These are phyloP conservation scores for Phytopythium aichiense DNA, from an alignment of 352 stramenopile species.

Conservation along the genomic window DNA sequence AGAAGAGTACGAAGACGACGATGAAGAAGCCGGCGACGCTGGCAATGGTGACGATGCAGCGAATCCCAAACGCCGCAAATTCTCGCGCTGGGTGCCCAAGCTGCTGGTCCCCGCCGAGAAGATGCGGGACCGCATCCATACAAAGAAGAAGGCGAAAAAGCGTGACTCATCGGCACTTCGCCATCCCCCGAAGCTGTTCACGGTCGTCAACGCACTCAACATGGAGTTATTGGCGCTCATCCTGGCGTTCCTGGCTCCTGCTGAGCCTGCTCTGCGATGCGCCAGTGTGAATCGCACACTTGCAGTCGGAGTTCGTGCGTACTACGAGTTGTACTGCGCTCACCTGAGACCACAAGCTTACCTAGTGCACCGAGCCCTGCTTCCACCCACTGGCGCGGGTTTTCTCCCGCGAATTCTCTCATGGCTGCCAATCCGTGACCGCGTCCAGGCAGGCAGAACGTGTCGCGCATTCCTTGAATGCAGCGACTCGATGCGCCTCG, in stretches of 20 bases:
- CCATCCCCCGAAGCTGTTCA: slow-evolving; percentile 21
- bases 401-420: slow-evolving; percentile 22
- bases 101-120: slow-evolving; percentile 33
- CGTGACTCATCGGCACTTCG: not conserved
- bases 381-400: slow-evolving; percentile 8
- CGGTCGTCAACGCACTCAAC: slow-evolving; percentile 12
- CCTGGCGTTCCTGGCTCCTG: slow-evolving; percentile 32
- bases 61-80: slow-evolving; percentile 7
- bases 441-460: slow-evolving; percentile 22
- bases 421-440: slow-evolving; percentile 21
- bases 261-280: slow-evolving; percentile 23
- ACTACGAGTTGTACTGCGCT: slow-evolving; percentile 34
- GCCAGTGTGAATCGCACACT: slow-evolving; percentile 34
- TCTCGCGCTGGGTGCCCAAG: slow-evolving; percentile 38
- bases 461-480: slow-evolving; percentile 26
- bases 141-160: slow-evolving; percentile 19
- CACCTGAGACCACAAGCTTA: slow-evolving; percentile 33
- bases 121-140: slow-evolving; percentile 27
- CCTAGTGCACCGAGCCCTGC: slow-evolving; percentile 25
- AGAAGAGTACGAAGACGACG: slow-evolving; percentile 13
- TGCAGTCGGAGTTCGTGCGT: slow-evolving; percentile 20
- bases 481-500: slow-evolving; percentile 21
- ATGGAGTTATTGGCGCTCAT: slow-evolving; percentile 24
- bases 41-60: slow-evolving; percentile 4
- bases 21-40: slow-evolving; percentile 8